Base-by-base conservation (phyloP, 202 grass and related monocot species). In the Bolboschoenoplectus hybrid region DNA sequence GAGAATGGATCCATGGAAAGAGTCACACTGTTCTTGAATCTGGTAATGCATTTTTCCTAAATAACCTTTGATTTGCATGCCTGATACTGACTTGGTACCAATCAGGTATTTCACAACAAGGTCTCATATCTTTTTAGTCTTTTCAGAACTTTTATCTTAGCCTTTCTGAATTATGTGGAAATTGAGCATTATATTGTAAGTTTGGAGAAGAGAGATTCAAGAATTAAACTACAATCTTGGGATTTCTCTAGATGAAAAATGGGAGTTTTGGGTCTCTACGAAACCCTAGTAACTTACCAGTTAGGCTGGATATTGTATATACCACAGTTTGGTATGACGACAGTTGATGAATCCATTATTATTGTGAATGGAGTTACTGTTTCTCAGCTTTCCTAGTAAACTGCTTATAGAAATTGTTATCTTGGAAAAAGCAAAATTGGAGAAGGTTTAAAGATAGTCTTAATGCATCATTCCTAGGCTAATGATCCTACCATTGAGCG, bases 1-100 rank as follows among this genome's bases (percentile, higher is more conserved):
- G 97, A 99, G 78, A 99, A 99, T 20, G 97, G 93, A 87, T 98
- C 97, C 34, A 98, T 96, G 97, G 93, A 98, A 87, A 88, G 97
- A 41, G 97, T 99, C 88, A 99, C 97, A n/a, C 93, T 97, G 82
- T 99, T 99, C 62, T 91, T 99, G 82, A 99, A 99, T 91, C 87
- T 99, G 97, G 97, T 99, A 91, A 13, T 41, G 82, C 41, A n/a
- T 78, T 85, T 84, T 51, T 83, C 35, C 20, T 55, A 35, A 49
- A 16, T 32, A 32, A 11, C 36, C 75, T n/a, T 36, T 20, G 9
- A 76, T 76, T 55, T 76, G 49, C 12, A 76, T 76, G 1, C 11
- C 49, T 76, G 73, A 52, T 76, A 9, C 32, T 76, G 47, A 55
- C 32, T 76, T 55, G 10, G 20, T 76, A 8, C 49, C 9, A 34